phyloP scores from a whole-genome alignment of 805 yeast genomes.

The Monosporozyma unispora region DNA sequence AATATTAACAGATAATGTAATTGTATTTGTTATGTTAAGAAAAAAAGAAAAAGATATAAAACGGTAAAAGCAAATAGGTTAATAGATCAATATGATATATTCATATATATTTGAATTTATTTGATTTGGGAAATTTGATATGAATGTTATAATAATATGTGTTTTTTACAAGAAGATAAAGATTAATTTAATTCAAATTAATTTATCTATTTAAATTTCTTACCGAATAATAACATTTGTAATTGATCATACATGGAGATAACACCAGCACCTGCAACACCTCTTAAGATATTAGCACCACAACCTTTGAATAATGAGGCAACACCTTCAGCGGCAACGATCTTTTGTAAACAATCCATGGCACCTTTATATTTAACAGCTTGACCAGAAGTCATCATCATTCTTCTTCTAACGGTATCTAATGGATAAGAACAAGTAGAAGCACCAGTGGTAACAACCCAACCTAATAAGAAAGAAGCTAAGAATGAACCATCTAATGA shows the following conservation, averaged over 20 bases:
- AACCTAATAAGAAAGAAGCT: slow-evolving; percentile 93
- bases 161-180: too few species aligned
- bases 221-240: slow-evolving; percentile 91
- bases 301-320: slow-evolving; percentile 95
- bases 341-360: slow-evolving; percentile 82
- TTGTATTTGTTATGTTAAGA: neutral
- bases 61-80: neutral
- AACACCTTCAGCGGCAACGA: slow-evolving; percentile 95
- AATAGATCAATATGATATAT: too few species aligned
- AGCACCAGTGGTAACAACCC: slow-evolving; percentile 98
- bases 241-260: slow-evolving; percentile 96
- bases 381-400: slow-evolving; percentile 99
- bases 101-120: too few species aligned
- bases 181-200: neutral
- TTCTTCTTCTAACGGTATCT: slow-evolving; percentile 99
- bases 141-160: neutral
- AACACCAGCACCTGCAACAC: slow-evolving; percentile 99
- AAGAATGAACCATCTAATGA: slow-evolving; percentile 89
- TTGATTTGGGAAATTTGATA: too few species aligned
- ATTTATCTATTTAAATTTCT: slow-evolving; percentile 63
- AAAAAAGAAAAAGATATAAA: neutral
- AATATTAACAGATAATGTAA: neutral
- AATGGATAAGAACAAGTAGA: slow-evolving; percentile 98
- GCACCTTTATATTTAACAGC: slow-evolving; percentile 96
- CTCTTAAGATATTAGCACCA: slow-evolving; percentile 99